A percentile compares a stretch with the other conserved stretches of the same genome.
These are phyloP conservation scores for Litchi chinensis DNA, from an alignment of 345 rosid genomes.

Conservation along the genomic window DNA sequence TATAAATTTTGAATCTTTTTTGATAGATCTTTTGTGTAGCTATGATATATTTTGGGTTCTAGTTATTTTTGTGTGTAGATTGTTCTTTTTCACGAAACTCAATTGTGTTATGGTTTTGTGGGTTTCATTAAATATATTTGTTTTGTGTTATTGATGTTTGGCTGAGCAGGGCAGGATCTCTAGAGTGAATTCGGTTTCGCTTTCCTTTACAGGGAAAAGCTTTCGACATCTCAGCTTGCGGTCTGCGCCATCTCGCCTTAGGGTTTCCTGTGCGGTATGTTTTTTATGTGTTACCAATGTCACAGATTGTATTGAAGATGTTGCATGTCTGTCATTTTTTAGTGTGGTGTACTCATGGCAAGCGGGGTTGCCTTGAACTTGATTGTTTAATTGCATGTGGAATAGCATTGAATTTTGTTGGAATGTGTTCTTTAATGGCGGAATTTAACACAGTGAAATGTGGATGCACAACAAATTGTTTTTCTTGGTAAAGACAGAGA, in stretches of 20 bases:
- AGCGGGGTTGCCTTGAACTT: background rate
- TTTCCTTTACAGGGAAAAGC: constrained; percentile 32
- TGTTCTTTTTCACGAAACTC: background rate
- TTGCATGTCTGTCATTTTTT: background rate
- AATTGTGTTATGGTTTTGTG: background rate
- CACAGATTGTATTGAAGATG: background rate
- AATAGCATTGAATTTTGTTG: background rate
- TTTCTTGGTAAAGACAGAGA: background rate
- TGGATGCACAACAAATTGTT: background rate
- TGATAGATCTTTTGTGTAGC: background rate
- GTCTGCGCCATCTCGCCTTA: constrained; percentile 28
- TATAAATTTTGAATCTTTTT: background rate
- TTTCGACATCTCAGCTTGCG: constrained; percentile 43
- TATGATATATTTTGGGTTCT: background rate
- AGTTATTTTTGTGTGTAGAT: background rate
- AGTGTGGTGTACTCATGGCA: background rate
- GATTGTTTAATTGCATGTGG: background rate
- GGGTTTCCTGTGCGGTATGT: constrained; percentile 50
- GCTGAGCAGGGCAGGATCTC: constrained; percentile 43
- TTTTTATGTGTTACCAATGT: background rate
- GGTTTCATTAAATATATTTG: background rate
- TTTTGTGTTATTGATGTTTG: background rate
- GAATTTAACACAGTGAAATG: background rate
- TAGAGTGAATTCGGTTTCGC: constrained; percentile 35
- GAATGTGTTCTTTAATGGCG: background rate